A percentile compares a stretch with the other conserved stretches of the same genome.
These are phyloP conservation scores for Zanthoxylum bungeanum DNA, from an alignment of 345 rosid species.

Conservation along the genomic window DNA sequence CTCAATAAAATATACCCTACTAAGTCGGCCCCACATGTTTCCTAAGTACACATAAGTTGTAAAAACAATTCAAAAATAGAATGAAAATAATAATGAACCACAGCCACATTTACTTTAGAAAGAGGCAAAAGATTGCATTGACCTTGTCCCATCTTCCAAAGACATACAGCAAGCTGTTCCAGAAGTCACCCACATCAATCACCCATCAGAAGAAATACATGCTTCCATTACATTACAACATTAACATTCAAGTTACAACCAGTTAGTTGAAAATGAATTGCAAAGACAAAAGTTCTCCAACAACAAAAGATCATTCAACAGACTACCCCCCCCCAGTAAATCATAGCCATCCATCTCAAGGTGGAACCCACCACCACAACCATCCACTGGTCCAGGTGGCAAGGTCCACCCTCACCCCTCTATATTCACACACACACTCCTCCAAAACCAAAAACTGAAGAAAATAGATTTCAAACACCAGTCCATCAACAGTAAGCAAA, in stretches of 20 bases:
- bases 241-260: background rate
- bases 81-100: no score
- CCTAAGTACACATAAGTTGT: no score
- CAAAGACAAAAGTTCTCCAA: background rate
- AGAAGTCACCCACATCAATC: background rate
- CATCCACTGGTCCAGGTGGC: conserved; percentile 31
- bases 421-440: no score
- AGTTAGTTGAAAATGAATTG: background rate
- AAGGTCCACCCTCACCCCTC: conserved; percentile 25
- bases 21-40: no score
- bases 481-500: background rate
- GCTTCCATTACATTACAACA: background rate
- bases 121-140: background rate
- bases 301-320: background rate
- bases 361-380: conserved; percentile 40
- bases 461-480: background rate
- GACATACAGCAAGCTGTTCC: background rate
- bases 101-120: no score
- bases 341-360: conserved; percentile 2
- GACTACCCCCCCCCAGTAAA: background rate
- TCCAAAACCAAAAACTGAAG: background rate
- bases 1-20: no score
- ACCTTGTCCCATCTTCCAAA: background rate
- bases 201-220: background rate
- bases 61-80: no score